Conservation (phyloP, 2,329 filamentous ascomycete species). For the Graphilbum sp. region DNA sequence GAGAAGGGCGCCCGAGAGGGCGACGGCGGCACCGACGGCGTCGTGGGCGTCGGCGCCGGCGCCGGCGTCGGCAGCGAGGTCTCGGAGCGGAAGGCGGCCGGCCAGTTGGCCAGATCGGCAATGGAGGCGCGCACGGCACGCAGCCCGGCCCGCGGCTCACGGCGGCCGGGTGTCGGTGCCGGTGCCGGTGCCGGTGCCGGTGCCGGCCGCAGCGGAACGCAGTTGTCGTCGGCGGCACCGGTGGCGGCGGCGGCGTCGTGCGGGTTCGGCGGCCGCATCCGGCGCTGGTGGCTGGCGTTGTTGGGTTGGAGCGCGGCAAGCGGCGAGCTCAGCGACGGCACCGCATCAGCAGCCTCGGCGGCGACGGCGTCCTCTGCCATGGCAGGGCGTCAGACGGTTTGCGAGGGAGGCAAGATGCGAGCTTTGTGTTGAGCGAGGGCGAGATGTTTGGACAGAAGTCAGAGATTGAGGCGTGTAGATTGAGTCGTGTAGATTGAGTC, state of each 20-base stretch:
- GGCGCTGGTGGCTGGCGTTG: slow-evolving; percentile 16
- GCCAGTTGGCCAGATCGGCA: slow-evolving; percentile 19
- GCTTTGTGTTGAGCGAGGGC: no score
- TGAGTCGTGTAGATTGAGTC: no score
- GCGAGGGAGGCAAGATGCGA: no score
- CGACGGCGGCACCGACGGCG: background rate
- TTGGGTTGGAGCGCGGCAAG: no score
- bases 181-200: slow-evolving; percentile 14
- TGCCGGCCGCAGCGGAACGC: slow-evolving; percentile 24
- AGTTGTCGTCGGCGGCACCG: slow-evolving; percentile 22
- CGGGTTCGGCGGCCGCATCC: slow-evolving; percentile 23
- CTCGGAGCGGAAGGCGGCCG: slow-evolving; percentile 16
- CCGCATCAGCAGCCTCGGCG: background rate
- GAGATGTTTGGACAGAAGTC: no score
- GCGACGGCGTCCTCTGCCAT: background rate
- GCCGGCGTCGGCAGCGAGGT: slow-evolving; percentile 11
- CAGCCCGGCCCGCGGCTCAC: background rate
- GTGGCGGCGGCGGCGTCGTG: slow-evolving; percentile 10
- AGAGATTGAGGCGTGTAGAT: no score
- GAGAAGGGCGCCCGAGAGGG: background rate
- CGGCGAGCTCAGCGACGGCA: background rate
- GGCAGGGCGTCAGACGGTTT: no score
- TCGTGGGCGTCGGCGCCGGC: background rate
- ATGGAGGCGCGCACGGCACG: slow-evolving; percentile 26
- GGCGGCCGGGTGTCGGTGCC: background rate